phyloP scores from a whole-genome alignment of 805 yeast species.

The Wilhelminamyces savonicus region DNA sequence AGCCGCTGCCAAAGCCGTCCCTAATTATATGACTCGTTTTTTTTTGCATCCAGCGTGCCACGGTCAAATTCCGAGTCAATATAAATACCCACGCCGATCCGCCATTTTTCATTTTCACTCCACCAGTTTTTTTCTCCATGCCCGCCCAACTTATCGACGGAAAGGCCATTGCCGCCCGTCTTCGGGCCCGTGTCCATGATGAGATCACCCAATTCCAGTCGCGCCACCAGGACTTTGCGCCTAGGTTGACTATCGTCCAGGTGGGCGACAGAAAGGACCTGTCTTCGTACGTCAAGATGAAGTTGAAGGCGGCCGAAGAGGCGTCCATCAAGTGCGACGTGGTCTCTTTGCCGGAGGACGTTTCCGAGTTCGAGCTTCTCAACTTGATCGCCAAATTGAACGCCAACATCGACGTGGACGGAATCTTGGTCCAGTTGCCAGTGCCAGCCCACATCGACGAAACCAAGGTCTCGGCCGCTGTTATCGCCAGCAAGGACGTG shows the following conservation, averaged over 20 bases:
- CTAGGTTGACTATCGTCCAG: slow-evolving; percentile 65
- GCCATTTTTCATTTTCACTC: too few relatives aligned
- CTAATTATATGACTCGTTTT: too few relatives aligned
- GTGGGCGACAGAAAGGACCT: slow-evolving; percentile 77
- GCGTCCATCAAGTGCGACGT: slow-evolving; percentile 60
- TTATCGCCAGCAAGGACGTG: slow-evolving; percentile 63
- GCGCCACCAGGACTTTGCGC: slow-evolving; percentile 50
- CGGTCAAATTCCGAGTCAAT: too few relatives aligned
- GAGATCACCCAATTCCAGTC: slow-evolving; percentile 37
- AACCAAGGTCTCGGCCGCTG: slow-evolving; percentile 60
- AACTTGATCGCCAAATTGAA: slow-evolving; percentile 51
- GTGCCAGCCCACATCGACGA: slow-evolving; percentile 68
- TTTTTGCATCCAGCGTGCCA: too few relatives aligned
- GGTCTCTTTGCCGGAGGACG: slow-evolving; percentile 50
- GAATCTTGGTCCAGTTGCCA: slow-evolving; percentile 72
- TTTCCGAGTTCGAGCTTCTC: slow-evolving; percentile 51
- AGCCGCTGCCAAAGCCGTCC: too few relatives aligned
- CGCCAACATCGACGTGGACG: slow-evolving; percentile 56
- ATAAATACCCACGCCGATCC: too few relatives aligned
- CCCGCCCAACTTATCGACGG: slow-evolving; percentile 37
- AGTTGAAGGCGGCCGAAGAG: slow-evolving; percentile 68
- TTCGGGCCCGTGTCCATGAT: slow-evolving; percentile 31
- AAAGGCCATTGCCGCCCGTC: slow-evolving; percentile 35
- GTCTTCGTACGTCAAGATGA: slow-evolving; percentile 76
- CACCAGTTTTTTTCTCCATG: slow-evolving; percentile 17